phyloP scores from a whole-genome alignment of 768 basidiomycete species.

The Mycena indigotica region DNA sequence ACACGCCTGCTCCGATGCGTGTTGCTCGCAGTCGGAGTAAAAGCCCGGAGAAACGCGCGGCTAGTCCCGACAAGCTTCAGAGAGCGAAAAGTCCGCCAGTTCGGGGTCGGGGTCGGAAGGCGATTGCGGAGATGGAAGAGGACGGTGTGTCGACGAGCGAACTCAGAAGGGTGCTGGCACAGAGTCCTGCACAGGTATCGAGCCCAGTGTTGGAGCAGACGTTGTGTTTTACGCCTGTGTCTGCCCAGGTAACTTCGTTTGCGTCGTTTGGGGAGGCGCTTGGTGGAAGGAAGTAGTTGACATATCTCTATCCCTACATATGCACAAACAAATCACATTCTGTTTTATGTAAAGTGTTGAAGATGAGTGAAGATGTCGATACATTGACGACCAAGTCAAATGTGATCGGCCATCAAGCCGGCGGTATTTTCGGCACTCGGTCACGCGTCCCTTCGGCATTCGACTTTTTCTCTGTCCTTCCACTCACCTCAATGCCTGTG shows the following conservation, averaged over 20 bases:
- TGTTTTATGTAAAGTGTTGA: too few relatives aligned
- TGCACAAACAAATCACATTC: too few relatives aligned
- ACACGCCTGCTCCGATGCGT: slow-evolving; percentile 42
- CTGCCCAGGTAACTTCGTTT: slow-evolving; percentile 5
- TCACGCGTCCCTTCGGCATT: neutral
- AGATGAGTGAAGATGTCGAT: too few relatives aligned
- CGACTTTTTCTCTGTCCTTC: slow-evolving; percentile 8
- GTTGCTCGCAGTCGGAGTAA: slow-evolving; percentile 28
- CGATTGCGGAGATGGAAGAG: slow-evolving; percentile 1
- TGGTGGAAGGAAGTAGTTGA: too few relatives aligned
- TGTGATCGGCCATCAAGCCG: too few relatives aligned
- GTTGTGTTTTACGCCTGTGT: slow-evolving; percentile 20
- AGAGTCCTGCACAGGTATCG: slow-evolving; percentile 17
- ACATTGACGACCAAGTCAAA: too few relatives aligned
- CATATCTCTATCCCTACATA: too few relatives aligned
- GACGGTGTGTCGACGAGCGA: slow-evolving; percentile 1
- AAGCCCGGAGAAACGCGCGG: slow-evolving; percentile 25
- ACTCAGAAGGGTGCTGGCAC: slow-evolving; percentile 9
- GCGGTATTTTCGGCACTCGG: neutral
- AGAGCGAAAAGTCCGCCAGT: slow-evolving; percentile 9
- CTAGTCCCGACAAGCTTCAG: slow-evolving; percentile 10
- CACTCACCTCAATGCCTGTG: slow-evolving; percentile 52
- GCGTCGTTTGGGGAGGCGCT: slow-evolving; percentile 21
- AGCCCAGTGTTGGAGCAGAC: slow-evolving; percentile 18
- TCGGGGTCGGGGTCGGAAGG: neutral